Evolutionary conservation across 768 basidiomycete species (phyloP).

Genomic region (Cantharellus anzutake): DNA sequence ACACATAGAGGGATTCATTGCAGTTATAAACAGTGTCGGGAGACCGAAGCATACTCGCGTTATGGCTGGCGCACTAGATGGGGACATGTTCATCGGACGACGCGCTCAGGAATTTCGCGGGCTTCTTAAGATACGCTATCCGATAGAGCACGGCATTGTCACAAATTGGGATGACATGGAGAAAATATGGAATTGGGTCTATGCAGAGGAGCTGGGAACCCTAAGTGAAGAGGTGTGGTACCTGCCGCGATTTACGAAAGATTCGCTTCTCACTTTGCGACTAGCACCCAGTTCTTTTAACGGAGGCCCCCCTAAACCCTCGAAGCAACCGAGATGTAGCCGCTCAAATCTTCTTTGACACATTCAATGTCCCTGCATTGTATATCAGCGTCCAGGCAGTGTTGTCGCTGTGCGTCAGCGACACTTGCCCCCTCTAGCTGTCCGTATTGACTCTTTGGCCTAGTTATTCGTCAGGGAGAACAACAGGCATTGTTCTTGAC

Average conservation of each 20-base stretch:
- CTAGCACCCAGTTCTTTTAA: slow-evolving; percentile 92
- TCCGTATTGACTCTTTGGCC: neutral
- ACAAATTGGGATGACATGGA: slow-evolving; percentile 99
- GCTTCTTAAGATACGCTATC: slow-evolving; percentile 93
- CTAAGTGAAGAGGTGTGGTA: slow-evolving; percentile 79
- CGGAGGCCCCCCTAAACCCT: slow-evolving; percentile 95
- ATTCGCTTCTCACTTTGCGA: neutral
- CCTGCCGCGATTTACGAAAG: slow-evolving; percentile 4
- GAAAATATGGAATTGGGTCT: slow-evolving; percentile 96
- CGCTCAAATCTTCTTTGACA: slow-evolving; percentile 98
- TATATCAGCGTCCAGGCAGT: slow-evolving; percentile 97
- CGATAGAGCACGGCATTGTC: slow-evolving; percentile 98
- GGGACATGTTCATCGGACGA: slow-evolving; percentile 89
- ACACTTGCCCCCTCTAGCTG: neutral
- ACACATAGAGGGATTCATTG: neutral
- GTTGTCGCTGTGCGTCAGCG: slow-evolving; percentile 58
- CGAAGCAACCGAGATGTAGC: slow-evolving; percentile 90
- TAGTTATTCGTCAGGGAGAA: slow-evolving; percentile 95
- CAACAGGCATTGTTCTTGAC: slow-evolving; percentile 97
- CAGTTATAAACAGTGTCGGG: slow-evolving; percentile 43
- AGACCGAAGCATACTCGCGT: slow-evolving; percentile 94
- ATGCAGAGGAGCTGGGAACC: slow-evolving; percentile 86
- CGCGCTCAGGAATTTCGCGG: slow-evolving; percentile 93
- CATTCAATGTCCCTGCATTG: slow-evolving; percentile 96
- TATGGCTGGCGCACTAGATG: slow-evolving; percentile 94